Base-by-base conservation (phyloP, 805 yeast genomes). In the Teunomyces cretensis region DNA sequence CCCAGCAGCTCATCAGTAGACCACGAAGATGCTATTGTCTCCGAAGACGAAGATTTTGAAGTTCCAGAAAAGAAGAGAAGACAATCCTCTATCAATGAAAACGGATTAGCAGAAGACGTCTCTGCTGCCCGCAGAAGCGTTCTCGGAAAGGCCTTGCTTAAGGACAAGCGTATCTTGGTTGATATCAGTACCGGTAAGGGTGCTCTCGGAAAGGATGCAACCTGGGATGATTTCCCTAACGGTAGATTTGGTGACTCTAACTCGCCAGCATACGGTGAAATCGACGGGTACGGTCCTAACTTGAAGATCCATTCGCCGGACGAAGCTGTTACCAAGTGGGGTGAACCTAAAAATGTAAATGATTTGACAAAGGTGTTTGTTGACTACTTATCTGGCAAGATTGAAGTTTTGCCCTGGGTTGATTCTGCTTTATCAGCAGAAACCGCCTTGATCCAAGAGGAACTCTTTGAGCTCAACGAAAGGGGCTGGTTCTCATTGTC, bases 201-300 rank as follows among this genome's bases (percentile, higher is more conserved):
- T 32, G 79, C 84, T 2, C 60, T 88, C 22, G 96, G 96, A 30
- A 81, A 88, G 56, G 94, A 88, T 62, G 96, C 96, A 3, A 87
- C 91, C 1, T 91, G 98, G 98, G 98, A 91, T 71, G 98, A 91
- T 59, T 91, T 88, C 65, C 94, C 97, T 22, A 89, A 91, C 65
- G 96, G 97, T 61, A 78, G 98, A 69, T 89, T 88, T 64, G 96
- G 97, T 69, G 96, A 90, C 67, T 87, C 96, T 0, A 76, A 94
- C 57, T 88, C 96, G 28, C 97, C 97, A 14, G 98, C 98, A 1
- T 92, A 87, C 65, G 99, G 98, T 72, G 97, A 92, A 68, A 88
- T 92, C 56, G 97, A 91, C 63, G 98, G 98, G 26, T 94, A 92
- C 63, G 98, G 98, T 2, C 96, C 97, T 0, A 80, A 86, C 2